Evolutionary conservation across 257 asterid species (phyloP).

Genomic region (Nicotiana paniculata): DNA sequence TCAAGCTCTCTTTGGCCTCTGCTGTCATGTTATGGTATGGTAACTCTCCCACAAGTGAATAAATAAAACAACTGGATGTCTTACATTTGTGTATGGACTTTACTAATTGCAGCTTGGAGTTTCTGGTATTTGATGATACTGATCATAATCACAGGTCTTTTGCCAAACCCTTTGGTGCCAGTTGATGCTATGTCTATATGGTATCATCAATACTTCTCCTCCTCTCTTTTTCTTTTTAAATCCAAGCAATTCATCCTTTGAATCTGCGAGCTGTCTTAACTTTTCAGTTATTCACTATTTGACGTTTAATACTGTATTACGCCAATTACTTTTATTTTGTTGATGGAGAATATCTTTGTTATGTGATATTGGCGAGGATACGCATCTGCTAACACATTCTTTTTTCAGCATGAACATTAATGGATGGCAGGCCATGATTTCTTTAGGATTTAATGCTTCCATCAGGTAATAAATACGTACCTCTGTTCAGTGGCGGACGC

Average conservation of each 20-base stretch:
- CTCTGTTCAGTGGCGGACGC: too few relatives aligned
- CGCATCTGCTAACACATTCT: not conserved
- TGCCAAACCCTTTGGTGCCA: constrained; percentile 63
- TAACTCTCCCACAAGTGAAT: constrained; percentile 1
- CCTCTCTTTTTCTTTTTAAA: not conserved
- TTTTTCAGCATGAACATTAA: constrained; percentile 66
- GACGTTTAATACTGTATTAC: too few relatives aligned
- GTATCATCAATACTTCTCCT: constrained; percentile 21
- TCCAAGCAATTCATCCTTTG: not conserved
- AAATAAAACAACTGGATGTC: too few relatives aligned
- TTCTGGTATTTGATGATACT: constrained; percentile 78
- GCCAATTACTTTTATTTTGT: not conserved
- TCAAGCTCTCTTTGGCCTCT: constrained; percentile 72
- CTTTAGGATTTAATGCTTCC: constrained; percentile 81
- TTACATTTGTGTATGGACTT: not conserved
- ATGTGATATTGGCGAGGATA: not conserved
- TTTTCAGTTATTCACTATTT: not conserved
- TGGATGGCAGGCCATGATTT: constrained; percentile 79
- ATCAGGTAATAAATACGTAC: constrained; percentile 41
- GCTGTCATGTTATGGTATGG: constrained; percentile 90
- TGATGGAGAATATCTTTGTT: not conserved
- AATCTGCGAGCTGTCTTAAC: not conserved
- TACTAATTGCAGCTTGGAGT: constrained; percentile 65
- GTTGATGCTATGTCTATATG: constrained; percentile 90
- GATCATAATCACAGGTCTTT: constrained; percentile 61